Evolutionary conservation across 2,329 filamentous ascomycete species (phyloP).

Genomic region (Diaporthe eres): DNA sequence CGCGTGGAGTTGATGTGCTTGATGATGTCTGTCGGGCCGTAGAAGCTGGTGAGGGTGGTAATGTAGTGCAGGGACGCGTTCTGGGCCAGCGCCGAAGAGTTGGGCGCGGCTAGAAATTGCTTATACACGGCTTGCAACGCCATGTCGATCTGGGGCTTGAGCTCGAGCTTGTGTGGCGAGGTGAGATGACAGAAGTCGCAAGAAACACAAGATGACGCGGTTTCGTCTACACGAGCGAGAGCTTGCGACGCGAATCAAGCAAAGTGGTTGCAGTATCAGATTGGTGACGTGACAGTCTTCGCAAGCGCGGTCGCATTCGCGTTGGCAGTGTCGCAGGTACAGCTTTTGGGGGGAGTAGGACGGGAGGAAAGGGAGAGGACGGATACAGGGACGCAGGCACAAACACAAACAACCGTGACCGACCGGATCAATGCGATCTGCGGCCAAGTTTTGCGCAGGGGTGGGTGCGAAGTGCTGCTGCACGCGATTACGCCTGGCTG

Average conservation of each 20-base stretch:
- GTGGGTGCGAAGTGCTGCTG: not conserved
- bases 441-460: constrained; percentile 31
- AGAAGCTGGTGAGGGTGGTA: constrained; percentile 84
- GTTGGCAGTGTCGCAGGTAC: constrained; percentile 30
- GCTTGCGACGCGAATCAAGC: constrained; percentile 23
- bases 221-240: constrained; percentile 20
- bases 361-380: constrained; percentile 4
- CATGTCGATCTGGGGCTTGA: constrained; percentile 52
- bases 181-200: not conserved
- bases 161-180: not conserved
- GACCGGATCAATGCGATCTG: constrained; percentile 26
- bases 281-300: constrained; percentile 29
- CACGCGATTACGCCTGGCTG: not conserved
- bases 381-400: constrained; percentile 8
- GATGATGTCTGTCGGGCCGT: constrained; percentile 80
- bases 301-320: constrained; percentile 23
- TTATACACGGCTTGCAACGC: constrained; percentile 72
- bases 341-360: constrained; percentile 2
- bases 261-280: constrained; percentile 32
- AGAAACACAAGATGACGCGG: not conserved
- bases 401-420: constrained; percentile 20
- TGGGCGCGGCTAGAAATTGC: constrained; percentile 79
- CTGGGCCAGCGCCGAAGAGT: constrained; percentile 72
- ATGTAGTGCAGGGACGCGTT: constrained; percentile 87
- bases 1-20: constrained; percentile 82